These are phyloP conservation scores for Setaria viridis DNA, from an alignment of 202 grass and related monocot species.

Conservation along the genomic window DNA sequence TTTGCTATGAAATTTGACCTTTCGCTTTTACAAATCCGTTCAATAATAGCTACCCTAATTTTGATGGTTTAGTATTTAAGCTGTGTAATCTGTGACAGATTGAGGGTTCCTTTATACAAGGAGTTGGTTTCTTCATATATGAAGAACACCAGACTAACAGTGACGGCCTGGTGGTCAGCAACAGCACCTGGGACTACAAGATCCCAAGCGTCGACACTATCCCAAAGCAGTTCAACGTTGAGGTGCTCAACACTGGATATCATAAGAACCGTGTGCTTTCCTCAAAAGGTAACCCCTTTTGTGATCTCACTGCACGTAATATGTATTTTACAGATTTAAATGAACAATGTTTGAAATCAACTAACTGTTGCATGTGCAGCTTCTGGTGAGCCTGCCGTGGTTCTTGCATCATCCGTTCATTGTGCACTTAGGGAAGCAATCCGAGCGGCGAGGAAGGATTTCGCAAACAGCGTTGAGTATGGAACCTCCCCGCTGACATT, in stretches of 20 bases:
- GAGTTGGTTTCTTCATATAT: conserved; percentile 76
- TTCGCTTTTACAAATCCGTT: not conserved
- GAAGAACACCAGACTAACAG: conserved; percentile 65
- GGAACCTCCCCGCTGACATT: conserved; percentile 47
- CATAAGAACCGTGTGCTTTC: conserved; percentile 37
- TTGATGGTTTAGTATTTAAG: not conserved
- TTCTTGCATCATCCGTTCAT: conserved; percentile 67
- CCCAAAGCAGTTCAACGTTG: conserved; percentile 71
- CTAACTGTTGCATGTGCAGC: conserved; percentile 40
- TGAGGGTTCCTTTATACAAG: conserved; percentile 85
- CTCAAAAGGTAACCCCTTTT: conserved; percentile 60
- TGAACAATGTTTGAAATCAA: not conserved
- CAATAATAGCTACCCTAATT: not conserved
- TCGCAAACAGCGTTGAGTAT: conserved; percentile 9
- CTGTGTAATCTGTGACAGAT: conserved; percentile 41
- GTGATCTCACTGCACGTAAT: not conserved
- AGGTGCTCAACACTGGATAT: conserved; percentile 68
- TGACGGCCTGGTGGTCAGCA: conserved; percentile 64
- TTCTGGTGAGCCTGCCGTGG: conserved; percentile 70
- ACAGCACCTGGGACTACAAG: conserved; percentile 38
- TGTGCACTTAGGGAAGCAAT: conserved; percentile 71
- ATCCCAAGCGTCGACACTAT: conserved; percentile 78
- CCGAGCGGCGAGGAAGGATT: conserved; percentile 58
- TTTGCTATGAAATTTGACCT: not conserved
- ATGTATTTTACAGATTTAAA: not conserved